phyloP scores from a whole-genome alignment of 179 eudicot genomes.

The Silene vulgaris region DNA sequence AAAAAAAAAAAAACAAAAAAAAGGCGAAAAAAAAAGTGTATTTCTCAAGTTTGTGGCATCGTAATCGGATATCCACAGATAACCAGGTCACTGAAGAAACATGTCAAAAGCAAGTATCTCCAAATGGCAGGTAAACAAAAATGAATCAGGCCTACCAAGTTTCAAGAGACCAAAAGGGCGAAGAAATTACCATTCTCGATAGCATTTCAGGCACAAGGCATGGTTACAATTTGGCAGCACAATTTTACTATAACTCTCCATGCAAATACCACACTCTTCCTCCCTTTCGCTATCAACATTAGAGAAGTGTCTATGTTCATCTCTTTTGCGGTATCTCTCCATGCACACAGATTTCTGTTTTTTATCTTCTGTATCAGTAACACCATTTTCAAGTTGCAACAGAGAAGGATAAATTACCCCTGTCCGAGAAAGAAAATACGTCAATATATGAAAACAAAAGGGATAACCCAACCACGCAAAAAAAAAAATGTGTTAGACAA shows the following conservation, averaged over 20 bases:
- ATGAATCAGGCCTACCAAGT: too few relatives aligned
- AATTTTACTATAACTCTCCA: conserved; percentile 77
- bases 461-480: neutral
- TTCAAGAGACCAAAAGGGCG: neutral
- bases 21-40: conserved; percentile 35
- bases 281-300: conserved; percentile 76
- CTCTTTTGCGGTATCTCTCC: conserved; percentile 81
- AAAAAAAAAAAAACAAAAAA: conserved; percentile 82
- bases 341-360: conserved; percentile 71
- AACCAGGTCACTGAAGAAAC: neutral
- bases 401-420: conserved; percentile 90
- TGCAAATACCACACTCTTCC: conserved; percentile 97
- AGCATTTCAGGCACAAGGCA: conserved; percentile 87
- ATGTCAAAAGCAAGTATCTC: neutral
- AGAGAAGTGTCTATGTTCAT: conserved; percentile 47
- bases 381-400: conserved; percentile 83
- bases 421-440: conserved; percentile 23
- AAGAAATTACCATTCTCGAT: conserved; percentile 66
- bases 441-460: conserved; percentile 1
- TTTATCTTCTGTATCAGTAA: conserved; percentile 75
- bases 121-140: neutral
- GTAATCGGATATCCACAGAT: too few relatives aligned
- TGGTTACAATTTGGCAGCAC: conserved; percentile 84
- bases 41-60: too few relatives aligned
- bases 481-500: neutral